Conservation (phyloP, 192 early-diverging fungal species). For the Glomus cerebriforme region DNA sequence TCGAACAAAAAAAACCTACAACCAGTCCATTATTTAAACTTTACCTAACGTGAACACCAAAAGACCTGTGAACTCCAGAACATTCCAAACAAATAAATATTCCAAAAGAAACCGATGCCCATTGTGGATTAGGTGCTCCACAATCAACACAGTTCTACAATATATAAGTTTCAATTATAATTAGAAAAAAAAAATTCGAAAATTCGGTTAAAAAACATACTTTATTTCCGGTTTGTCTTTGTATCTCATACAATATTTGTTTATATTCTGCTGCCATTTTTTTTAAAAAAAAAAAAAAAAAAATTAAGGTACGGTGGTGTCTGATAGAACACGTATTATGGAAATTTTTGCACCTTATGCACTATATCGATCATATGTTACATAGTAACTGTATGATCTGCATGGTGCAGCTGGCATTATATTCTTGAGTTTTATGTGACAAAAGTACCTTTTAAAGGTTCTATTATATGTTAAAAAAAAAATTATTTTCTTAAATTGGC, state of each 20-base stretch:
- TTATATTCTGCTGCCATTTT: slow-evolving; percentile 63
- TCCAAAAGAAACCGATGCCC: slow-evolving; percentile 92
- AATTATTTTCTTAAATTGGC: too few relatives aligned
- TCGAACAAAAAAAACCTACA: neutral
- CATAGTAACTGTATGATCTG: too few relatives aligned
- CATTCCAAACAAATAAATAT: slow-evolving; percentile 97
- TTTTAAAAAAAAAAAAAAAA: neutral
- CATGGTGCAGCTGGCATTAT: too few relatives aligned
- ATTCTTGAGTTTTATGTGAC: too few relatives aligned
- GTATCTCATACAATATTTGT: slow-evolving; percentile 61
- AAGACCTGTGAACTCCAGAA: slow-evolving; percentile 85
- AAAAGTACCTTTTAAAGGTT: too few relatives aligned
- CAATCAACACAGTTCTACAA: slow-evolving; percentile 87
- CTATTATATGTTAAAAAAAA: too few relatives aligned
- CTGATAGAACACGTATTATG: too few relatives aligned
- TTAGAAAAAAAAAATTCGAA: neutral
- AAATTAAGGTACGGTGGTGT: too few relatives aligned
- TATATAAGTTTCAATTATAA: neutral
- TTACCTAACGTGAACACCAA: slow-evolving; percentile 75
- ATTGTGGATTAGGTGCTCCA: slow-evolving; percentile 79
- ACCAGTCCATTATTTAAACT: neutral
- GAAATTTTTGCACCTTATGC: too few relatives aligned
- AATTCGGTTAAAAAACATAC: slow-evolving; percentile 32
- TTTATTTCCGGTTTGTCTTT: slow-evolving; percentile 58
- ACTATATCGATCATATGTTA: too few relatives aligned